Base-by-base conservation (phyloP, 2,329 filamentous ascomycete genomes). In the Hymenoscyphus linearis region DNA sequence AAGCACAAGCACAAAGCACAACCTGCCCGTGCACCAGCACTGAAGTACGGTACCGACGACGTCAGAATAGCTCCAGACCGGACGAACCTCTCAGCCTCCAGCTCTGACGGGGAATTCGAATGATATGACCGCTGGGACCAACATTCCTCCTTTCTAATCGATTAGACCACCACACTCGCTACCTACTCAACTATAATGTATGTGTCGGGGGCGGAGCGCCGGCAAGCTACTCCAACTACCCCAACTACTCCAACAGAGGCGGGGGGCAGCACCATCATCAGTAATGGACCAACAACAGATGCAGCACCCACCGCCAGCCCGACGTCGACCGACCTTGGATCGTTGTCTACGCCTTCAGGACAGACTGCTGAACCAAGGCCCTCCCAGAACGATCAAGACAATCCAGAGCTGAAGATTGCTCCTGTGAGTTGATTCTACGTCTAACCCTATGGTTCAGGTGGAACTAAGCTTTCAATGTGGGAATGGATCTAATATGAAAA, bases 81-180 rank as follows among this genome's bases (percentile, higher is more conserved):
- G 22, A 50, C 44, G 10, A 22, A 50, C 44, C 44, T 50, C 44
- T 22, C 14, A 44, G 22, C 37, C 22, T 44, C 22, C 22, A 50
- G 18, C 44, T 50, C 65, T 25, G 72, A 71, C 59, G 74, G 73
- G 58, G 67, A 65, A 22, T 22, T 25, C 18, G 44, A 50, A 50
- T 50, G 44, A 50, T 22, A 50, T 50, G 44, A 50, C 44, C 27
- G 13, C 34, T 50, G 40, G 44, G 31, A 52, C 50, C 36, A 52
- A 47, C 25, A 57, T 40, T 37, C 58, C 58, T 60, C 55, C 44
- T 34, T 40, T 44, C 36, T 25, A 27, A 40, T 40, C 54, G 31
- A 35, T 40, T 50, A 37, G 62, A 60, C 57, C 54, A 58, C 22
- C 22, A 61, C 60, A 55, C 57, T 63, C 58, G 55, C 62, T 61